Percentiles rank a stretch among this genome's conserved stretches.
These are phyloP conservation scores for Oryza officinalis DNA, from an alignment of 176 grass and related monocot species.

Conservation along the genomic window DNA sequence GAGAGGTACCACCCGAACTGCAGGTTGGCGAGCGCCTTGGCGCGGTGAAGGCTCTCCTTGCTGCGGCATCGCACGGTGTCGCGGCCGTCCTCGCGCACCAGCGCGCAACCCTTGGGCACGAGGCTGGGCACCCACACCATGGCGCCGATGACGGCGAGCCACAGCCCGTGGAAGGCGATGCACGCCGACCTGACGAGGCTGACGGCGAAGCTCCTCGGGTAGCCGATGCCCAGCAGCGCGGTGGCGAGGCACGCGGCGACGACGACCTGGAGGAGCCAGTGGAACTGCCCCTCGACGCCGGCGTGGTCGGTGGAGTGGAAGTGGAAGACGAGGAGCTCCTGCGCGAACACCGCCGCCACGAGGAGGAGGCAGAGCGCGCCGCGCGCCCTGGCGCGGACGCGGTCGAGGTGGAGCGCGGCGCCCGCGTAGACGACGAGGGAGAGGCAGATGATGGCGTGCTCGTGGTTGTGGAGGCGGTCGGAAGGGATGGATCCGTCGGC, in stretches of 20 bases:
- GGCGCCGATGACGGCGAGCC: constrained; percentile 63
- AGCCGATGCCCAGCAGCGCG: constrained; percentile 49
- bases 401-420: constrained; percentile 62
- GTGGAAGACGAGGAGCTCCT: constrained; percentile 69
- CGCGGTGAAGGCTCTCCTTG: constrained; percentile 53
- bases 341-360: constrained; percentile 49
- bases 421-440: constrained; percentile 50
- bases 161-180: constrained; percentile 69
- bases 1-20: constrained; percentile 71
- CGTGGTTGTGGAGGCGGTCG: constrained; percentile 68
- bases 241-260: constrained; percentile 53
- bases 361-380: constrained; percentile 42
- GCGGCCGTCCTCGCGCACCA: constrained; percentile 60
- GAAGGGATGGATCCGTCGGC: constrained; percentile 64
- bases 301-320: constrained; percentile 74
- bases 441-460: constrained; percentile 64
- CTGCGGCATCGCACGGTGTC: constrained; percentile 49
- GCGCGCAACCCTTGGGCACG: constrained; percentile 52
- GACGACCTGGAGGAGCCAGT: constrained; percentile 74
- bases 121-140: constrained; percentile 63
- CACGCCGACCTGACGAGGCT: constrained; percentile 57
- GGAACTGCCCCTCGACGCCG: constrained; percentile 74
- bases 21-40: constrained; percentile 68
- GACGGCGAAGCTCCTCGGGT: constrained; percentile 57
- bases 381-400: constrained; percentile 1